Conservation (phyloP, 2,329 filamentous ascomycete genomes). For the Ceratocystis albifundus region DNA sequence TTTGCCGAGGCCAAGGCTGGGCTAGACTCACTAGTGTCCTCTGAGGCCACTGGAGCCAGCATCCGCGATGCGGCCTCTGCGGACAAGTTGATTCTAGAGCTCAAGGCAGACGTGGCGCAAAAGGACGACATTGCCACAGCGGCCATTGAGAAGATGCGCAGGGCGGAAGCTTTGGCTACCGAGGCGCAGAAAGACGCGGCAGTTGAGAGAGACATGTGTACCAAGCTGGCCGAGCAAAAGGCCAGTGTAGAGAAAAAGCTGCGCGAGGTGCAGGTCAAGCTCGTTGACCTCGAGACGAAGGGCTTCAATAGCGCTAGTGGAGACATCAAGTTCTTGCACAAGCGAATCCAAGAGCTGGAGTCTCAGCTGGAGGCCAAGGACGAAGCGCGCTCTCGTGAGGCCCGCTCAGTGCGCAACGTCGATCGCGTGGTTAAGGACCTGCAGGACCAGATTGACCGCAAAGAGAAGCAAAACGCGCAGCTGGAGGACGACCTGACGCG, state of each 20-base stretch:
- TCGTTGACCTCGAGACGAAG: constrained; percentile 93
- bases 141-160: constrained; percentile 92
- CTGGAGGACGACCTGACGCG: constrained; percentile 73
- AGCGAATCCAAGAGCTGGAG: constrained; percentile 92
- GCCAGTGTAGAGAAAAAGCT: constrained; percentile 76
- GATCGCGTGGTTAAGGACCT: constrained; percentile 91
- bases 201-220: constrained; percentile 69
- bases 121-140: constrained; percentile 87
- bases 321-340: constrained; percentile 89
- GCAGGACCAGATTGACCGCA: constrained; percentile 81
- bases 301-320: constrained; percentile 89
- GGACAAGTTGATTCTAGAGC: constrained; percentile 77
- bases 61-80: constrained; percentile 80
- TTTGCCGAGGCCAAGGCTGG: constrained; percentile 78
- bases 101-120: constrained; percentile 79
- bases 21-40: constrained; percentile 64
- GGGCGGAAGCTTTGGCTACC: constrained; percentile 72
- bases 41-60: constrained; percentile 68
- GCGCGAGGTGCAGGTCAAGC: constrained; percentile 78
- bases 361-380: constrained; percentile 75
- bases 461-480: constrained; percentile 74
- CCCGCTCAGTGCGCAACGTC: constrained; percentile 79
- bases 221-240: constrained; percentile 80
- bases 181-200: constrained; percentile 92
- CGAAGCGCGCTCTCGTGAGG: constrained; percentile 63